Conservation (phyloP, 192 early-diverging fungal genomes). For the Spizellomyces sp. region DNA sequence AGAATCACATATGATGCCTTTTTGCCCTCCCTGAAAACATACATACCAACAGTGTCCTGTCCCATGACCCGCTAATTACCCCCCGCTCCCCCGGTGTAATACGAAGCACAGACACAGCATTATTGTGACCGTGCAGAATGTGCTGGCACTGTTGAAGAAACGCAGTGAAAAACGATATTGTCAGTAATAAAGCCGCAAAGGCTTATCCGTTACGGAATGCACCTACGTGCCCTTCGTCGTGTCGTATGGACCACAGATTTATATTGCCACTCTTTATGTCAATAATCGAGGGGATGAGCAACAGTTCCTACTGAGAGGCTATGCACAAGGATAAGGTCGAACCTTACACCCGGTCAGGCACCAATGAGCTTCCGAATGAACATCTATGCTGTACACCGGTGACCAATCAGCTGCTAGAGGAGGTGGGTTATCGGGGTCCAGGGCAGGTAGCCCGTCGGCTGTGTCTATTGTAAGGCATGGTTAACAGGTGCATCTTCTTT, state of each 20-base stretch:
- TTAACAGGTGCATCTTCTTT: neutral
- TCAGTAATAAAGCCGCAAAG: neutral
- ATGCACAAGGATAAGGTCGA: neutral
- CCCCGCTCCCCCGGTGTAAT: constrained; percentile 81
- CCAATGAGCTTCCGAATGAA: constrained; percentile 92
- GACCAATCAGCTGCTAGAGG: constrained; percentile 55
- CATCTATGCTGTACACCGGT: constrained; percentile 88
- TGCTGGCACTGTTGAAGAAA: constrained; percentile 63
- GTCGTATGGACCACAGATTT: constrained; percentile 83
- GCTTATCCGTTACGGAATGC: neutral
- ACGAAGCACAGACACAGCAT: constrained; percentile 80
- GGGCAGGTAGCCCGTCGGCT: neutral
- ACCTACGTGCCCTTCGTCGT: constrained; percentile 85
- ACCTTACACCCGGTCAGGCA: constrained; percentile 76
- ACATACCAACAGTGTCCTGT: constrained; percentile 75
- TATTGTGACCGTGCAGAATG: constrained; percentile 77
- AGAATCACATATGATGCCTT: neutral
- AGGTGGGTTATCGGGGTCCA: constrained; percentile 16
- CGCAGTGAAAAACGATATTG: neutral
- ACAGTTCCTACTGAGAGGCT: no score
- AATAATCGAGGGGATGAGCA: no score
- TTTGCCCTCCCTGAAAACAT: no score
- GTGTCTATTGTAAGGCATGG: neutral
- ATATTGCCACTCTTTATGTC: constrained; percentile 70
- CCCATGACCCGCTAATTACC: constrained; percentile 95